Evolutionary conservation across 805 yeast genomes (phyloP), one percentile per base, ranked within the genome.

Genomic region (Peterozyma toletana): DNA sequence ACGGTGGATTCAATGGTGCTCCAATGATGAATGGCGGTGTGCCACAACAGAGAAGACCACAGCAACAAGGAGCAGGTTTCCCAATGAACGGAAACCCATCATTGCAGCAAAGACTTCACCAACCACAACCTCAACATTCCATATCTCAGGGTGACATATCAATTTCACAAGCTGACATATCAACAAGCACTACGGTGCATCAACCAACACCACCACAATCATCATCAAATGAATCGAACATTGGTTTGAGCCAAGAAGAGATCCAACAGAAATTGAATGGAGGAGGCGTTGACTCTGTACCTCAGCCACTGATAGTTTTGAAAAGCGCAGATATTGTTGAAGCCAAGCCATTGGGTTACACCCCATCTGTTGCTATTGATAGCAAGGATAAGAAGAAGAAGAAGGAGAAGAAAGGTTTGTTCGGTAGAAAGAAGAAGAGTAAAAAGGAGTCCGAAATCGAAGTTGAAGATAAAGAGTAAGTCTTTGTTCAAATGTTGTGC

Each of bases 361-460:
- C 64, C 11, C 60, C 64, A n/a, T 57, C 58, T 9, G 57, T 63
- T 18, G 83, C 81, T 43, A 51, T 68, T 62, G 49, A 67, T 47
- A 49, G 48, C 51, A 38, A 35, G 11, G 47, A 18, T 31, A 39
- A 44, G 18, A 62, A 59, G 47, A 55, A 67, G 62, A 67, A 71
- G 57, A 70, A 77, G 69, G 78, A 80, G 73, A 86, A 83, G 75
- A 74, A 77, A 54, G 87, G 91, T 3, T 66, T 87, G 38, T 88
- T 90, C 58, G 86, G 96, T 42, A 76, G 83, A 58, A 79, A 78
- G 73, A 78, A 78, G 67, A 64, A 68, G 52, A 50, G 50, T 37
- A 11, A 30, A 42, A 47, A n/a, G 27, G 27, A 21, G 27, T 4
- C 27, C 27, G 27, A 21, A 21, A 21, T 21, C 7, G 27, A 21